Percentiles rank a stretch among this genome's conserved stretches.
These are phyloP conservation scores for Penicillium sp. DNA, from an alignment of 2,329 filamentous ascomycete genomes.

Conservation along the genomic window DNA sequence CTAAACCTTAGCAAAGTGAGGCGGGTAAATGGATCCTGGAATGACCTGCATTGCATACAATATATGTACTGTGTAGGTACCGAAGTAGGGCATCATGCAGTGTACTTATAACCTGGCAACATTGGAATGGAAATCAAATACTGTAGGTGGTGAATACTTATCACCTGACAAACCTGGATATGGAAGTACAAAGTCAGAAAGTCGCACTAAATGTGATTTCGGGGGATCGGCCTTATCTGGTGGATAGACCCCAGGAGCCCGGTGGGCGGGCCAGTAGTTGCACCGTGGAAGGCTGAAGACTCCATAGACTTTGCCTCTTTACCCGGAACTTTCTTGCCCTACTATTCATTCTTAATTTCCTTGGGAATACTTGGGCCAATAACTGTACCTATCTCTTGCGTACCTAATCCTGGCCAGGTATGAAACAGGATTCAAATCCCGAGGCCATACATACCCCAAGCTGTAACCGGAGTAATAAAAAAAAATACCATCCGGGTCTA, in stretches of 20 bases:
- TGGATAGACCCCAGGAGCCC: slow-evolving; percentile 13
- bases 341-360: background rate
- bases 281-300: slow-evolving; percentile 8
- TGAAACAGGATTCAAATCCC: slow-evolving; percentile 6
- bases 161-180: background rate
- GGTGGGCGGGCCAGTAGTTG: slow-evolving; percentile 8
- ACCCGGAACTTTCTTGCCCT: background rate
- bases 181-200: background rate
- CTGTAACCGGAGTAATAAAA: background rate
- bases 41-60: background rate
- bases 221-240: slow-evolving; percentile 9
- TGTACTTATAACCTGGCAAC: background rate
- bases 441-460: background rate
- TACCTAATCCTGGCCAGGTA: background rate
- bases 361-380: background rate
- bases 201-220: slow-evolving; percentile 10
- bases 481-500: background rate
- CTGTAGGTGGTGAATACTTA: background rate
- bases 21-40: background rate
- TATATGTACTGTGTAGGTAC: background rate
- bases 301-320: background rate
- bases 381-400: background rate
- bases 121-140: background rate
- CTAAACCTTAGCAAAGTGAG: background rate
- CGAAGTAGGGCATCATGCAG: background rate